phyloP scores from a whole-genome alignment of 495 filamentous ascomycete species.

The Thermothielavioides terrestris region DNA sequence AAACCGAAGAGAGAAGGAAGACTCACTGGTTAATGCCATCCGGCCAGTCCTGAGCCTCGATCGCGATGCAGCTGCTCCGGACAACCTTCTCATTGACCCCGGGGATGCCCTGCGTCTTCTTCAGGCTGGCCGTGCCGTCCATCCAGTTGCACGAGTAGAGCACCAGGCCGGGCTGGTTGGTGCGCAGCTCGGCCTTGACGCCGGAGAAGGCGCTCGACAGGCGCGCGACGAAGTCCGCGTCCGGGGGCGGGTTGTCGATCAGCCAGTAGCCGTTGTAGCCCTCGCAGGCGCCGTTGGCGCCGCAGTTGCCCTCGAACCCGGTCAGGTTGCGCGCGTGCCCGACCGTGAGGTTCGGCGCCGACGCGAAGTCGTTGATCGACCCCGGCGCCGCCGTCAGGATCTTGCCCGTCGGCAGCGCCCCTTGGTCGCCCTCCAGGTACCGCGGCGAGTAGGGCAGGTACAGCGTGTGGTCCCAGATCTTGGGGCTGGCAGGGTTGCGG shows the following conservation, averaged over 20 bases:
- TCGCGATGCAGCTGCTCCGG: slow-evolving; percentile 51
- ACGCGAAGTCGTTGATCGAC: slow-evolving; percentile 64
- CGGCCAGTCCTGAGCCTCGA: slow-evolving; percentile 62
- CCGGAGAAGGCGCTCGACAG: slow-evolving; percentile 52
- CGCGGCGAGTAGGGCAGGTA: slow-evolving; percentile 63
- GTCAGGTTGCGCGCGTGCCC: slow-evolving; percentile 52
- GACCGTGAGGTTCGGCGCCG: slow-evolving; percentile 47
- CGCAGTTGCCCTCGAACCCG: slow-evolving; percentile 56
- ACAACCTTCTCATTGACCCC: slow-evolving; percentile 38
- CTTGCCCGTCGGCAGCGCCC: slow-evolving; percentile 63
- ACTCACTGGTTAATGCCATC: slow-evolving; percentile 66
- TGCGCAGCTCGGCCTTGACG: slow-evolving; percentile 61
- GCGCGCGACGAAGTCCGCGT: slow-evolving; percentile 51
- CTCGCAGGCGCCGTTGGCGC: slow-evolving; percentile 54
- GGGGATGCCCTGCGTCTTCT: slow-evolving; percentile 56
- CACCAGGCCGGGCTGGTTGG: slow-evolving; percentile 62
- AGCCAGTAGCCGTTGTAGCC: slow-evolving; percentile 76
- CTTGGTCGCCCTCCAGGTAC: slow-evolving; percentile 59
- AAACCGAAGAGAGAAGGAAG: not conserved
- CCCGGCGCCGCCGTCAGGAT: slow-evolving; percentile 50
- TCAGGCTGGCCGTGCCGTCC: slow-evolving; percentile 50
- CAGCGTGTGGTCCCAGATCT: slow-evolving; percentile 63
- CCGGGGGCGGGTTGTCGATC: slow-evolving; percentile 51
- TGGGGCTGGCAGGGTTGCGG: slow-evolving; percentile 45
- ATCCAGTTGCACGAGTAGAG: slow-evolving; percentile 65